Percentiles rank a stretch among this genome's conserved stretches.
Evolutionary conservation across 768 basidiomycete species (phyloP).

Genomic region (Hypholoma fasciculare): DNA sequence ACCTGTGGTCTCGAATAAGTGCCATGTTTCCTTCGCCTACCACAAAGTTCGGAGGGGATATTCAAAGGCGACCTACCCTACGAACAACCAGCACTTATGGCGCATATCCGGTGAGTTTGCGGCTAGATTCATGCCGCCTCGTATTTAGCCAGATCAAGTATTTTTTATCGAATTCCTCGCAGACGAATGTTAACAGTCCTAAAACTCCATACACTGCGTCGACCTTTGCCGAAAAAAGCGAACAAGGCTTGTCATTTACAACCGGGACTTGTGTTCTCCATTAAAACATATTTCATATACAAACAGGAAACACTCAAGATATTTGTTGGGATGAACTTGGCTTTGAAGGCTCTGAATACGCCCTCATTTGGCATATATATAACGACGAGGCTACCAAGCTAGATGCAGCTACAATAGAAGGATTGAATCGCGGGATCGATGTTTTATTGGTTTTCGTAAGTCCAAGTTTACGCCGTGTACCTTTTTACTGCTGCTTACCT

Average conservation of each 20-base stretch:
- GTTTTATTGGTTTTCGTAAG: slow-evolving; percentile 45
- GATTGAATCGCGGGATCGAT: slow-evolving; percentile 43
- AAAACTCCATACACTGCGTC: too few relatives aligned
- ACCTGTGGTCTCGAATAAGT: too few relatives aligned
- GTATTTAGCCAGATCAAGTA: too few relatives aligned
- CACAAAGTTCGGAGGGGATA: too few relatives aligned
- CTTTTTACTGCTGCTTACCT: neutral
- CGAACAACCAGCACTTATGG: too few relatives aligned
- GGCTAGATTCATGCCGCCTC: too few relatives aligned
- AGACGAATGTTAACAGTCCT: too few relatives aligned
- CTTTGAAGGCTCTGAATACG: slow-evolving; percentile 32
- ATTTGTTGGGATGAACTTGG: slow-evolving; percentile 26
- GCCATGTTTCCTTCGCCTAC: too few relatives aligned
- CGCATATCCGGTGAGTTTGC: too few relatives aligned
- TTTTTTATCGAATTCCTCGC: too few relatives aligned
- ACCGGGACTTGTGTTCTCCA: neutral
- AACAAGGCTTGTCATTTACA: neutral
- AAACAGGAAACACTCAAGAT: neutral
- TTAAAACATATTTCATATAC: neutral
- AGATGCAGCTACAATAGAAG: slow-evolving; percentile 35
- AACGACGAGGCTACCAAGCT: slow-evolving; percentile 37
- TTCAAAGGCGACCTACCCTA: too few relatives aligned
- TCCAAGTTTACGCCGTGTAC: neutral
- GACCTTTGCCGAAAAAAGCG: too few relatives aligned
- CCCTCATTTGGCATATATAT: slow-evolving; percentile 42